phyloP scores from a whole-genome alignment of 306 rosid genomes.

The Ochetophila trinervis region DNA sequence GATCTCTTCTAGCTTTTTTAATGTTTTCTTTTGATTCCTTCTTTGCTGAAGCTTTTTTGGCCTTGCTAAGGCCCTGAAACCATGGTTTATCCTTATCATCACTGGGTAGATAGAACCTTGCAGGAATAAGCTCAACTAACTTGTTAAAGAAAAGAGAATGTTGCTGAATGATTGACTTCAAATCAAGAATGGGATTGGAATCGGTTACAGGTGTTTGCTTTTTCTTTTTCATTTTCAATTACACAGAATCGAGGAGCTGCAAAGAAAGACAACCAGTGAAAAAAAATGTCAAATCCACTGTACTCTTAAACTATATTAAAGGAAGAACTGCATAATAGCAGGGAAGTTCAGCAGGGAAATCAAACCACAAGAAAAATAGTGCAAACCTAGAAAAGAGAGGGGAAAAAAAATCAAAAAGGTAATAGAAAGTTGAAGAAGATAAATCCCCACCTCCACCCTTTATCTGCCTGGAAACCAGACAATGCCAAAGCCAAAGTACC shows the following conservation, averaged over 20 bases:
- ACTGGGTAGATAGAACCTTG: slow-evolving; percentile 61
- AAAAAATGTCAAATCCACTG: not conserved
- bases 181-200: slow-evolving; percentile 24
- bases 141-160: slow-evolving; percentile 68
- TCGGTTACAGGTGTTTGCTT: slow-evolving; percentile 22
- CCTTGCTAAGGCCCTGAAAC: slow-evolving; percentile 83
- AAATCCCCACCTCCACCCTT: too few relatives aligned
- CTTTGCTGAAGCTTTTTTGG: slow-evolving; percentile 53
- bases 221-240: slow-evolving; percentile 52
- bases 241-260: not conserved
- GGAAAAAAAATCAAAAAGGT: too few relatives aligned
- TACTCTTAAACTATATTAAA: not conserved
- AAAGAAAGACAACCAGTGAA: not conserved
- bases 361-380: too few relatives aligned
- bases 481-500: too few relatives aligned
- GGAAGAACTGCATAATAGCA: not conserved
- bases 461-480: too few relatives aligned
- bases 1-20: slow-evolving; percentile 59
- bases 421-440: too few relatives aligned
- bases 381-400: too few relatives aligned
- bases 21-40: slow-evolving; percentile 69
- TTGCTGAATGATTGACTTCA: slow-evolving; percentile 50
- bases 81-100: slow-evolving; percentile 69
- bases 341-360: too few relatives aligned
- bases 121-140: slow-evolving; percentile 77